Percentiles rank a stretch among this genome's conserved stretches.
Evolutionary conservation across 768 basidiomycete genomes (phyloP).

Genomic region (Epithele typhae): DNA sequence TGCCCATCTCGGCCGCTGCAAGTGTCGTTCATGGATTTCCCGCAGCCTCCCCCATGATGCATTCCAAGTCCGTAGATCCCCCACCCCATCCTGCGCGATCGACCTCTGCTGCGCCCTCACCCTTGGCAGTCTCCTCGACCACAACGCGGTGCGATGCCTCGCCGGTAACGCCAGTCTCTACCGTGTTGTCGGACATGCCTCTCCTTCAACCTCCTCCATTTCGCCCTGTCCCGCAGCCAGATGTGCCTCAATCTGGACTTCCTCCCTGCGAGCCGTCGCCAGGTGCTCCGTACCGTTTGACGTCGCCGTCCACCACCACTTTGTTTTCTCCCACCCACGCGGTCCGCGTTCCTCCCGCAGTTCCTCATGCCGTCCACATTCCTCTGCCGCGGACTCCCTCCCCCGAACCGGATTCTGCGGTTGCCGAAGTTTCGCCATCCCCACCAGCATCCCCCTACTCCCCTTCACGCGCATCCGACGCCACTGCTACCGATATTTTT

Average conservation of each 20-base stretch:
- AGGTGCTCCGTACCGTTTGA: constrained; percentile 1
- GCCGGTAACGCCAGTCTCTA: background rate
- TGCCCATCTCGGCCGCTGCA: constrained; percentile 9
- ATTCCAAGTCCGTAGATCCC: too few relatives aligned
- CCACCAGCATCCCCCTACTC: constrained; percentile 1
- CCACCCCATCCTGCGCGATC: background rate
- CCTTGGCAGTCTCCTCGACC: constrained; percentile 1
- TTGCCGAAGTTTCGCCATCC: background rate
- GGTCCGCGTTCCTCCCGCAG: constrained; percentile 4
- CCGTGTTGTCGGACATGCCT: constrained; percentile 6
- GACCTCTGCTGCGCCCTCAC: background rate
- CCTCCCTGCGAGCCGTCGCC: background rate
- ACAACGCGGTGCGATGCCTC: too few relatives aligned
- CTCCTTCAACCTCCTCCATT: constrained; percentile 7
- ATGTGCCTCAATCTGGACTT: background rate
- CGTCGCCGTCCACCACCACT: constrained; percentile 12
- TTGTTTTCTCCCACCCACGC: constrained; percentile 2
- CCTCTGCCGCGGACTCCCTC: too few relatives aligned
- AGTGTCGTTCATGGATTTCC: background rate
- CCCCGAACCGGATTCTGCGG: too few relatives aligned
- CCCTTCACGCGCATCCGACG: constrained; percentile 2
- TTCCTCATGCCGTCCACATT: background rate
- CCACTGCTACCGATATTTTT: constrained; percentile 24
- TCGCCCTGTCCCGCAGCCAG: constrained; percentile 4
- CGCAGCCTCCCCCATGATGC: too few relatives aligned